Evolutionary conservation across 441 rosid species (phyloP).

Genomic region (Populus trichocarpa): DNA sequence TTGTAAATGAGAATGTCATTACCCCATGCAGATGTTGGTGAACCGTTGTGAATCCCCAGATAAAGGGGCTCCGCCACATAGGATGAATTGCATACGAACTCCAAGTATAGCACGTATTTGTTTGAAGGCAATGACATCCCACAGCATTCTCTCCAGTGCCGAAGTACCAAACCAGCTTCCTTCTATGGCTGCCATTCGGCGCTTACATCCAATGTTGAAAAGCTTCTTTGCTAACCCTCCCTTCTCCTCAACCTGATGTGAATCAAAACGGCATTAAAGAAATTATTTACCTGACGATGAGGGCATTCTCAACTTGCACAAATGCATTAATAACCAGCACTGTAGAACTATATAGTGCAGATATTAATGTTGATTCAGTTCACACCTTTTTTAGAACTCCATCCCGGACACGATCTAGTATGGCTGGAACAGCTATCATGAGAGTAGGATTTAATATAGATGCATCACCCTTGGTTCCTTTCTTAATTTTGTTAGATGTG

Average conservation of each 20-base stretch:
- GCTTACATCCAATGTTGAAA: conserved; percentile 64
- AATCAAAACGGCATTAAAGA: conserved; percentile 7
- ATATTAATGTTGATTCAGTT: not conserved
- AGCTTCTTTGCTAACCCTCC: conserved; percentile 72
- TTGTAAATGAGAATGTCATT: conserved; percentile 26
- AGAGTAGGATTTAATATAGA: conserved; percentile 74
- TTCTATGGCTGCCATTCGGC: conserved; percentile 68
- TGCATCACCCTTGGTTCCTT: conserved; percentile 94
- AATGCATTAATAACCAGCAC: not conserved
- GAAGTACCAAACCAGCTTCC: conserved; percentile 98
- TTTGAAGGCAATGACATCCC: conserved; percentile 72
- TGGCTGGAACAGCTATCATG: conserved; percentile 90
- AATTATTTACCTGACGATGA: not conserved
- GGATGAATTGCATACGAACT: conserved; percentile 67
- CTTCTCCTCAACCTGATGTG: conserved; percentile 66
- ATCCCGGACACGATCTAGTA: conserved; percentile 80
- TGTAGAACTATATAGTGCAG: not conserved
- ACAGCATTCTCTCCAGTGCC: conserved; percentile 73
- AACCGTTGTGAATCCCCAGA: conserved; percentile 84
- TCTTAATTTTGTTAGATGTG: conserved; percentile 75
- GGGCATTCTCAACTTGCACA: conserved; percentile 5
- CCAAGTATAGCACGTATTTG: conserved; percentile 71
- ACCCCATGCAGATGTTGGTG: conserved; percentile 96
- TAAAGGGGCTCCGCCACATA: conserved; percentile 95
- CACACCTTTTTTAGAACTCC: conserved; percentile 81